Conservation (phyloP, 768 basidiomycete genomes). For the Tricholomella constricta region DNA sequence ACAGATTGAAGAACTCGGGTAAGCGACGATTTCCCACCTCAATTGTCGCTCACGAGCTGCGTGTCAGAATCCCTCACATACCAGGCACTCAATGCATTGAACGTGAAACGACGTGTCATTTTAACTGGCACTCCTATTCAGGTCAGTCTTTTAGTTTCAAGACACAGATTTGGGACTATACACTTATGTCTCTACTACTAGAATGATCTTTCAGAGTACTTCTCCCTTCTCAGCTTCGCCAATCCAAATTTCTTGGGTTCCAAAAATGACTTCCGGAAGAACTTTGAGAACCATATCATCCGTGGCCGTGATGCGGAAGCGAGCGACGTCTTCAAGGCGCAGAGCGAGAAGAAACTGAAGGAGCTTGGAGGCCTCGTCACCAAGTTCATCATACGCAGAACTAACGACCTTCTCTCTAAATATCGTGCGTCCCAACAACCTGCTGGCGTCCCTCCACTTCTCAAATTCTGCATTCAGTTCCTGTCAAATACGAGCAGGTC, state of each 20-base stretch:
- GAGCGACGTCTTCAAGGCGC: conserved; percentile 72
- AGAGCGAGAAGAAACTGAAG: conserved; percentile 87
- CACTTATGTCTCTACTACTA: no score
- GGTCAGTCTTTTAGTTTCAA: no score
- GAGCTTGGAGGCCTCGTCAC: conserved; percentile 86
- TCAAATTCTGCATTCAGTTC: conserved; percentile 58
- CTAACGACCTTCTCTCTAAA: conserved; percentile 93
- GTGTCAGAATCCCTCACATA: conserved; percentile 81
- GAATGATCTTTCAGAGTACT: conserved; percentile 95
- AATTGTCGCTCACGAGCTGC: neutral
- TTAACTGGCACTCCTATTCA: conserved; percentile 94
- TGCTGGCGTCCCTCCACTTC: neutral
- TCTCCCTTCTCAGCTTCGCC: conserved; percentile 89
- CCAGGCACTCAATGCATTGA: conserved; percentile 75
- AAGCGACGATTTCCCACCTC: neutral
- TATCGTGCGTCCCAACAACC: conserved; percentile 62
- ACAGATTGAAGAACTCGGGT: conserved; percentile 96
- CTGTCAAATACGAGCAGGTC: conserved; percentile 98
- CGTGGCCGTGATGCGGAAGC: conserved; percentile 90
- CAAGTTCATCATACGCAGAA: conserved; percentile 93
- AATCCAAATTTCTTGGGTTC: conserved; percentile 89
- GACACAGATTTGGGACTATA: no score
- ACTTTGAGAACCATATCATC: conserved; percentile 90
- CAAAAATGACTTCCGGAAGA: conserved; percentile 91
- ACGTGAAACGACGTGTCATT: conserved; percentile 90